phyloP scores from a whole-genome alignment of 2,329 filamentous ascomycete genomes.

The Berkeleyomyces rouxiae region DNA sequence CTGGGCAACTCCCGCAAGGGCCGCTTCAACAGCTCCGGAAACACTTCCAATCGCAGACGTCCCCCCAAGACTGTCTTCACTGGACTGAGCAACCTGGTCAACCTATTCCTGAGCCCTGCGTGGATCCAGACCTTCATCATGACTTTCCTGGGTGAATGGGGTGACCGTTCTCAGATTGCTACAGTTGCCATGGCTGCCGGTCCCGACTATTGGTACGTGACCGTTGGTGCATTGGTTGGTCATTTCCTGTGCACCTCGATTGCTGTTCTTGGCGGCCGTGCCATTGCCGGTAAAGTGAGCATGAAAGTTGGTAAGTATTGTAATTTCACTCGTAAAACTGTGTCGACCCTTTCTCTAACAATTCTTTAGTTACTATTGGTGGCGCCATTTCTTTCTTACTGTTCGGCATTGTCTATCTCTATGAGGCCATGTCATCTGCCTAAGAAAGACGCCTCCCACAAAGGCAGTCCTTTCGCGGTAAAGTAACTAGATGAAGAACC shows the following conservation, averaged over 20 bases:
- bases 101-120: slow-evolving; percentile 76
- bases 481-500: not conserved
- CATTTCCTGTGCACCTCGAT: slow-evolving; percentile 82
- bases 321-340: slow-evolving; percentile 16
- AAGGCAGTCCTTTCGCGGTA: not conserved
- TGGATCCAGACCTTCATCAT: slow-evolving; percentile 99
- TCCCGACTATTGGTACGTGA: slow-evolving; percentile 98
- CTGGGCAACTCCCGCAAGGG: slow-evolving; percentile 58
- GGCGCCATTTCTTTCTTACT: slow-evolving; percentile 79
- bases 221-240: slow-evolving; percentile 67
- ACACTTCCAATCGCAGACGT: slow-evolving; percentile 37
- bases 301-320: slow-evolving; percentile 74
- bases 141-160: slow-evolving; percentile 98
- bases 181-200: slow-evolving; percentile 98
- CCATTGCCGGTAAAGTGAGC: slow-evolving; percentile 85
- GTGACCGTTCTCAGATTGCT: slow-evolving; percentile 91
- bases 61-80: slow-evolving; percentile 28
- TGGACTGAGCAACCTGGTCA: slow-evolving; percentile 73
- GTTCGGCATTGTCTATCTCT: slow-evolving; percentile 81
- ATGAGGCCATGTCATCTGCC: slow-evolving; percentile 52
- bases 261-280: slow-evolving; percentile 80
- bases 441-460: slow-evolving; percentile 17
- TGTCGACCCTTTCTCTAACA: slow-evolving; percentile 5
- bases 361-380: slow-evolving; percentile 64
- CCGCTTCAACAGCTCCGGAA: slow-evolving; percentile 59